These are phyloP conservation scores for Neonectria neomacrospora DNA, from an alignment of 2,329 filamentous ascomycete genomes.

Conservation along the genomic window DNA sequence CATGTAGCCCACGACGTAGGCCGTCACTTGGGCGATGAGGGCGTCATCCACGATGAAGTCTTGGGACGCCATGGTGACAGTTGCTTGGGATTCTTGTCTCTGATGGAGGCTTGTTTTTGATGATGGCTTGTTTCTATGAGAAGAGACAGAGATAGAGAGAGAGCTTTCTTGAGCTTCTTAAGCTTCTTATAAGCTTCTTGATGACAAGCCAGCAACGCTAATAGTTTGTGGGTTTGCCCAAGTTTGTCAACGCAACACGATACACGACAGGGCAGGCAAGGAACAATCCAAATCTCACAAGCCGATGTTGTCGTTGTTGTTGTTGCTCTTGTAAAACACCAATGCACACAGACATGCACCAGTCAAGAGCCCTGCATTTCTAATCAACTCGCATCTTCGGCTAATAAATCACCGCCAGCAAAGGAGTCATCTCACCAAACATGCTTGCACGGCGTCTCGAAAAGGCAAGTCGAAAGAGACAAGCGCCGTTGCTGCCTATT, in stretches of 20 bases:
- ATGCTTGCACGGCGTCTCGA: not conserved
- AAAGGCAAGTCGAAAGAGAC: conserved; percentile 1
- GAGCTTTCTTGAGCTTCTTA: not conserved
- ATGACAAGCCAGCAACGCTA: not conserved
- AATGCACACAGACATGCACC: not conserved
- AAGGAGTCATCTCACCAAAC: not conserved
- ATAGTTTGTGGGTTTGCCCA: not conserved
- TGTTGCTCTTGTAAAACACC: not conserved
- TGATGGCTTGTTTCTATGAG: not conserved
- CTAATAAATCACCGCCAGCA: not conserved
- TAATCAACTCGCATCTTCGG: not conserved
- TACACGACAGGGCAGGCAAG: not conserved
- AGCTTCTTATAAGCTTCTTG: not conserved
- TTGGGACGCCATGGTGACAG: conserved; percentile 38
- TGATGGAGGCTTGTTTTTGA: not conserved
- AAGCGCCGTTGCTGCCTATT: conserved; percentile 5
- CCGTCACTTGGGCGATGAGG: conserved; percentile 66
- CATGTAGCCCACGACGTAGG: conserved; percentile 78
- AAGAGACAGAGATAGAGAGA: not conserved
- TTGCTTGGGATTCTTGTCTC: not conserved
- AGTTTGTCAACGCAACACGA: not conserved
- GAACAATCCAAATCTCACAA: not conserved
- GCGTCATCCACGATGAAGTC: conserved; percentile 49
- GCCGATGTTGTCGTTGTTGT: no score
- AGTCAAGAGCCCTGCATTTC: not conserved